Base-by-base conservation (phyloP, 495 filamentous ascomycete species). In the Hypoxylon subgilvum region DNA sequence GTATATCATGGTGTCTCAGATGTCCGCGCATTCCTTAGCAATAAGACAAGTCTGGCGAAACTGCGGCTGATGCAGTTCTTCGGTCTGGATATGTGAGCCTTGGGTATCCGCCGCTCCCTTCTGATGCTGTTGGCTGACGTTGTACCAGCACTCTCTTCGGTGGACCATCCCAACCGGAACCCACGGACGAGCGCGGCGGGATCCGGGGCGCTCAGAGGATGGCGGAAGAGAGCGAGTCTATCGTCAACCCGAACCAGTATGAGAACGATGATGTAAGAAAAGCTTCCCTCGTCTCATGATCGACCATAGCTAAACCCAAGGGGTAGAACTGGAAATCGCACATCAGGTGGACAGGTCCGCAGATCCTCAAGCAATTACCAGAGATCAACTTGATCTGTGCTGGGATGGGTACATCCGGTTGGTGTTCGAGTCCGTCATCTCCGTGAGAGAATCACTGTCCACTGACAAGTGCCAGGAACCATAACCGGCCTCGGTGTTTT, bases 11-110 rank as follows among this genome's bases (percentile, higher is more conserved):
- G 73, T 0, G 72, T 83, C 13, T 36, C 79, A 0, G 79, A 86
- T 58, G 79, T 79, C 2, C 67, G 77, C 19, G 84, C 84, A 1
- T 85, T 77, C 55, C 60, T 86, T 23, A 84, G 76, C 55, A 87
- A 87, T 65, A 87, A 86, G 71, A 86, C 79, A 13, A 76, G 73
- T 45, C 67, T 74, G 6, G 77, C 79, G 8, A 82, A 81, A 43
- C 60, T 87, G 45, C 72, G 72, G 16, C 35, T 84, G 45, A 75
- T 86, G 74, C 78, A 79, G 23, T 86, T 86, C 57, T 87, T 86
- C 49, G 84, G 80, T 0, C 70, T 87, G 3, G 74, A 79, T 41
- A 76, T 84, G 75, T 78, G 52, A 45, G 70, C n/a, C n/a, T n/a
- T n/a, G n/a, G 47, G 1, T 19, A 10, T 8, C 4, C 13, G 18